Evolutionary conservation across 1,284 basidiomycete species (phyloP), one percentile per base, ranked within the genome.

Genomic region (Ceratobasidium sp.): DNA sequence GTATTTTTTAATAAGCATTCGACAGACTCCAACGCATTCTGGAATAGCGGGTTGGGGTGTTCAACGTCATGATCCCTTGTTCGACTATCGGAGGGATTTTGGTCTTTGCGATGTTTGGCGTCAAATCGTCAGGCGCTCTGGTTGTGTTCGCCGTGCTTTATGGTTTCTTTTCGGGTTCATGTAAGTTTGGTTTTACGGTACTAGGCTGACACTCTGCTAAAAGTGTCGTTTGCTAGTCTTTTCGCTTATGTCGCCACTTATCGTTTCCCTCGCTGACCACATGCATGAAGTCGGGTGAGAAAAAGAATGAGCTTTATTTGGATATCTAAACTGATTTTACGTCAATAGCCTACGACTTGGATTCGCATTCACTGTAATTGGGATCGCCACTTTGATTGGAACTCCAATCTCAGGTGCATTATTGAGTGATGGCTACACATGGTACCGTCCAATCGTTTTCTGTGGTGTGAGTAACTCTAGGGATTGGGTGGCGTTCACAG

Each of bases 21-120:
- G 18, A 10, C 12, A 59, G 21, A 34, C 6, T 12, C 3, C 12
- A 18, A 45, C 26, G 8, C n/a, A 23, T n/a, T n/a, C n/a, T n/a
- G n/a, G n/a, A n/a, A 14, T n/a, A 10, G 45, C 32, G 50, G 50
- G 39, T 65, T 39, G 76, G 75, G 0, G 55, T 72, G 28, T 48
- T 76, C n/a, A 76, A 74, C 21, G 45, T 59, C n/a, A 57, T 72
- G 45, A 53, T 75, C 2, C 59, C 70, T 14, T 59, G 73, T 16
- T 53, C 72, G 0, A 18, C 50, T 4, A 55, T 67, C 30, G 71
- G 60, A 10, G 74, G 69, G 1, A 48, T 67, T 18, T 67, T 76
- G 36, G 72, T 71, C 18, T 76, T 76, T 28, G 75, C 74, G 4
- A 73, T 76, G 65, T 58, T 75, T 5, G 76, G 75, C 28, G 70